Base-by-base conservation (phyloP, 2,329 filamentous ascomycete genomes). In the Didymellaceae sp. region DNA sequence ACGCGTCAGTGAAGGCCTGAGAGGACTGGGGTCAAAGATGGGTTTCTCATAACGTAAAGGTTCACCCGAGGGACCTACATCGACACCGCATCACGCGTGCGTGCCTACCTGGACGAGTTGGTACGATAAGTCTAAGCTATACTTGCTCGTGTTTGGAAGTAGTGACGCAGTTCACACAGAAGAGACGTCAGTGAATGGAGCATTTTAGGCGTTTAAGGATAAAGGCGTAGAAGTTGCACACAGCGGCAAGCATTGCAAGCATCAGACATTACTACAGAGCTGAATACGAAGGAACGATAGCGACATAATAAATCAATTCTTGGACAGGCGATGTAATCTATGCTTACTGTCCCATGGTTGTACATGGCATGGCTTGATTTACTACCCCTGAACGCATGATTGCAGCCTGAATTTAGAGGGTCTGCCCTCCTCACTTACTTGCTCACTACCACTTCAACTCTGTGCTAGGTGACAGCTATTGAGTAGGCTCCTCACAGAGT, bases 21-120 rank as follows among this genome's bases (percentile, higher is more conserved):
- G 66, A 14, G 62, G 65, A 13, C 21, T 71, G 6, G 66, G 65
- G 4, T 61, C 60, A 0, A 68, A 66, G 49, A 66, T 71, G 35
- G 67, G 67, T 2, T 65, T 70, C 40, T 49, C 47, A n/a, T 66
- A 66, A 42, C 41, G 18, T 7, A 20, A 22, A 16, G 18, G 5
- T 16, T 24, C 38, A 22, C 30, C 32, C 18, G 16, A 30, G 5
- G 21, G 5, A 6, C 7, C 8, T n/a, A 38, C 14, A n/a, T 42
- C 31, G 11, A 21, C 8, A 7, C 4, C 2, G 2, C 5, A 11
- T 18, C 14, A 9, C 9, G n/a, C n/a, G 5, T 32, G 30, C 26
- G 5, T 13, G 6, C 3, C 26, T 13, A 28, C 10, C 25, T n/a
- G 25, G 25, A 13, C 4, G 25, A 13, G 26, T 5, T 9, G 6